A percentile compares a stretch with the other conserved stretches of the same genome.
These are phyloP conservation scores for Alloteropsis semialata DNA, from an alignment of 176 grass and related monocot genomes.

Conservation along the genomic window DNA sequence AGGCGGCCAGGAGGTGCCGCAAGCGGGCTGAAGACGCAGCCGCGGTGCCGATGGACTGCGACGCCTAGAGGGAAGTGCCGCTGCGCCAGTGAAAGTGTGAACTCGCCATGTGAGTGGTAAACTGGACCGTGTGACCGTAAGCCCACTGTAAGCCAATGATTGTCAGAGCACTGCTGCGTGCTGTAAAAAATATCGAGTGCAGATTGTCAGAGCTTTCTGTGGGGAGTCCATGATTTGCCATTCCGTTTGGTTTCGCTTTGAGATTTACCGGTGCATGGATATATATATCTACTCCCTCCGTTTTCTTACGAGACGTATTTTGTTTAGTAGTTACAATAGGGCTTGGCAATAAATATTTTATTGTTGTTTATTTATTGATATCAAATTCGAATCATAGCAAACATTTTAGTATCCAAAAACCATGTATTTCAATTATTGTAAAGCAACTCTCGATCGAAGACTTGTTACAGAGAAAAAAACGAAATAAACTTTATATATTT, in stretches of 20 bases:
- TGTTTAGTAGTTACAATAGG: too few species aligned
- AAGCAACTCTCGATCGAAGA: too few species aligned
- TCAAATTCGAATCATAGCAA: too few species aligned
- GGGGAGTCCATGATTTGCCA: background rate
- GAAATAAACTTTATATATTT: too few species aligned
- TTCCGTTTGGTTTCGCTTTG: background rate
- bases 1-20: conserved; percentile 41
- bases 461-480: too few species aligned
- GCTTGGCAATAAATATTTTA: too few species aligned
- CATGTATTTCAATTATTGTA: too few species aligned
- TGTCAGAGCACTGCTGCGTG: background rate
- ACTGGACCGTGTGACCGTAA: background rate
- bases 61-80: background rate
- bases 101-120: background rate
- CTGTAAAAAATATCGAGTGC: background rate
- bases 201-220: background rate
- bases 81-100: background rate
- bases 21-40: background rate
- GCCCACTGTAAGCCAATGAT: background rate
- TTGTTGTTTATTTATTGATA: too few species aligned
- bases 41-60: conserved; percentile 9
- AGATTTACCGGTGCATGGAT: background rate
- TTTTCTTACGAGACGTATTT: background rate
- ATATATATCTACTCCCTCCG: background rate
- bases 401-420: too few species aligned